Percentiles rank a stretch among this genome's conserved stretches.
Evolutionary conservation across 2,329 filamentous ascomycete species (phyloP).

Genomic region (Cercospora sojina): DNA sequence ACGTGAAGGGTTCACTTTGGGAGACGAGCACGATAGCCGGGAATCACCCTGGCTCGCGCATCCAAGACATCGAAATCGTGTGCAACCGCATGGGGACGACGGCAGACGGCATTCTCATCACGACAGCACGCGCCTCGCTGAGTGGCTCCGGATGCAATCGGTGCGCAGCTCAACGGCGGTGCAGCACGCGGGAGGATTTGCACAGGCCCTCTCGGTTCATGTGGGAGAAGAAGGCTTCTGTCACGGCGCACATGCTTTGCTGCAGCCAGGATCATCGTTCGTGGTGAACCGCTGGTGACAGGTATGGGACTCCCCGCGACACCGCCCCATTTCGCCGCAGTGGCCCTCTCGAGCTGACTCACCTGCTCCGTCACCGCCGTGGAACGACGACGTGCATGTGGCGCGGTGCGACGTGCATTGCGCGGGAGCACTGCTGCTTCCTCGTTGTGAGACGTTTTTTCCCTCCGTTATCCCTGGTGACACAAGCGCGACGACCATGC

Average conservation of each 20-base stretch:
- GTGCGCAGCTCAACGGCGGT: constrained; percentile 11
- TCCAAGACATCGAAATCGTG: not conserved
- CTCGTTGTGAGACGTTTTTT: not conserved
- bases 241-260: not conserved
- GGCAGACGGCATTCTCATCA: not conserved
- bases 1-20: constrained; percentile 11
- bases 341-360: not conserved
- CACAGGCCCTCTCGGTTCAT: constrained; percentile 5
- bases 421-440: not conserved
- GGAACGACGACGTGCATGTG: not conserved
- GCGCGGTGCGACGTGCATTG: not conserved
- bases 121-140: not conserved
- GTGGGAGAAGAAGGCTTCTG: constrained; percentile 4
- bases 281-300: constrained; percentile 4
- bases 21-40: constrained; percentile 13
- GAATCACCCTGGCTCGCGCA: constrained; percentile 12
- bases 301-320: constrained; percentile 4
- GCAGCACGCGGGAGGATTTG: constrained; percentile 9
- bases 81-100: not conserved
- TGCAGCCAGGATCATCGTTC: not conserved
- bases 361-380: not conserved
- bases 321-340: not conserved
- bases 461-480: not conserved
- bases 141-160: constrained; percentile 10
- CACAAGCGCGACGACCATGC: not conserved